phyloP scores from a whole-genome alignment of 306 rosid species.

The Betula pendula region DNA sequence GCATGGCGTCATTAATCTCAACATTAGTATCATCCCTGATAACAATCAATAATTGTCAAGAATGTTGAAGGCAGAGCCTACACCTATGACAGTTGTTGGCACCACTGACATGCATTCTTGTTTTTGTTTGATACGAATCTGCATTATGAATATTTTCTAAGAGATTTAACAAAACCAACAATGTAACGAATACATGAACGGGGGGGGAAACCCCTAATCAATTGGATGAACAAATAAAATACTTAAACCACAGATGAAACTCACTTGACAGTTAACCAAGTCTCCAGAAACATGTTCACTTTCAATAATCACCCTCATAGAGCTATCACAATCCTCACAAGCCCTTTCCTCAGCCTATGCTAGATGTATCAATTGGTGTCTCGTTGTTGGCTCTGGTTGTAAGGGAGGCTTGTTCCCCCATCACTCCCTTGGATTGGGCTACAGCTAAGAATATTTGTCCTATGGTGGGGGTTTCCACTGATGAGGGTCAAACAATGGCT shows the following conservation, averaged over 20 bases:
- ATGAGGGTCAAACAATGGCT: no score
- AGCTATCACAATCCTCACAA: no score
- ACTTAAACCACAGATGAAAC: neutral
- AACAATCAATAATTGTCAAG: neutral
- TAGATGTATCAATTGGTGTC: no score
- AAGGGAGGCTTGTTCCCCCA: no score
- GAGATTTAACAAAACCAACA: neutral
- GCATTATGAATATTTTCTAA: neutral
- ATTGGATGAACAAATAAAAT: neutral
- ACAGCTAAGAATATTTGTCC: no score
- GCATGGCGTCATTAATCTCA: neutral
- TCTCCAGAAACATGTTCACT: neutral
- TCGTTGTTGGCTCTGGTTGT: no score
- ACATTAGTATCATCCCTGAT: neutral
- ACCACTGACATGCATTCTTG: neutral
- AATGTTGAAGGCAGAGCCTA: neutral
- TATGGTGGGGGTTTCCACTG: no score
- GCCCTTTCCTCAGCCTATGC: no score
- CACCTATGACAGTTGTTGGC: neutral
- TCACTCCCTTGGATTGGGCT: no score
- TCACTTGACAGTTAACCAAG: no score
- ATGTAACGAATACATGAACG: neutral
- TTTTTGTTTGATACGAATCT: no score
- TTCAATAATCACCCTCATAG: neutral
- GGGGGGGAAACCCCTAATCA: neutral